phyloP scores from a whole-genome alignment of 495 filamentous ascomycete genomes.

The Pyrenula aspistea region DNA sequence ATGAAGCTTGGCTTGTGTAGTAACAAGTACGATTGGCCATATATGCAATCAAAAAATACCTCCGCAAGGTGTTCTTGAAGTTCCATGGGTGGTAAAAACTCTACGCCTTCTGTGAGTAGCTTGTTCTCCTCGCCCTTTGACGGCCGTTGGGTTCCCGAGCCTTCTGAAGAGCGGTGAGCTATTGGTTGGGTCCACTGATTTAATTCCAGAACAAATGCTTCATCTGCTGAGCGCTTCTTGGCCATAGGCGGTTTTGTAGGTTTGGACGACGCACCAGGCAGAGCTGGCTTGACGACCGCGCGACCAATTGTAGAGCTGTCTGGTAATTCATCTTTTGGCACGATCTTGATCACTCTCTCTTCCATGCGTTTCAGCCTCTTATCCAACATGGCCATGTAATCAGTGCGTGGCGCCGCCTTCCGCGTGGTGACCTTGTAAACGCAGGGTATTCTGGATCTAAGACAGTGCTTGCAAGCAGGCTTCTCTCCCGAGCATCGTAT shows the following conservation, averaged over 20 bases:
- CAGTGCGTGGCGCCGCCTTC: constrained; percentile 90
- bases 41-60: constrained; percentile 91
- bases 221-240: constrained; percentile 79
- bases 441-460: constrained; percentile 85
- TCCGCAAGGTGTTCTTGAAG: constrained; percentile 91
- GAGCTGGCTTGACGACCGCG: constrained; percentile 68
- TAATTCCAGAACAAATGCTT: constrained; percentile 75
- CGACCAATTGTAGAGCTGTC: constrained; percentile 51
- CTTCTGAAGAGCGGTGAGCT: constrained; percentile 29
- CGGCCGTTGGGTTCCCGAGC: constrained; percentile 45
- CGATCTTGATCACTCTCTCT: constrained; percentile 90
- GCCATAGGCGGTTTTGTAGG: constrained; percentile 29
- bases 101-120: constrained; percentile 66
- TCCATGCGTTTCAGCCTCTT: constrained; percentile 88
- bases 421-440: constrained; percentile 97
- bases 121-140: constrained; percentile 60
- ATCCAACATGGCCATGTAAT: constrained; percentile 99
- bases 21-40: constrained; percentile 91
- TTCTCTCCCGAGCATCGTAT: constrained; percentile 97
- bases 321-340: constrained; percentile 68
- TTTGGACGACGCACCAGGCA: constrained; percentile 46
- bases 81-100: constrained; percentile 74
- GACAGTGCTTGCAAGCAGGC: constrained; percentile 92
- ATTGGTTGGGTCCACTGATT: constrained; percentile 66
- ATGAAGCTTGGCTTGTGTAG: constrained; percentile 96